Conservation (phyloP, 495 filamentous ascomycete genomes). For the Penicillium parvum region DNA sequence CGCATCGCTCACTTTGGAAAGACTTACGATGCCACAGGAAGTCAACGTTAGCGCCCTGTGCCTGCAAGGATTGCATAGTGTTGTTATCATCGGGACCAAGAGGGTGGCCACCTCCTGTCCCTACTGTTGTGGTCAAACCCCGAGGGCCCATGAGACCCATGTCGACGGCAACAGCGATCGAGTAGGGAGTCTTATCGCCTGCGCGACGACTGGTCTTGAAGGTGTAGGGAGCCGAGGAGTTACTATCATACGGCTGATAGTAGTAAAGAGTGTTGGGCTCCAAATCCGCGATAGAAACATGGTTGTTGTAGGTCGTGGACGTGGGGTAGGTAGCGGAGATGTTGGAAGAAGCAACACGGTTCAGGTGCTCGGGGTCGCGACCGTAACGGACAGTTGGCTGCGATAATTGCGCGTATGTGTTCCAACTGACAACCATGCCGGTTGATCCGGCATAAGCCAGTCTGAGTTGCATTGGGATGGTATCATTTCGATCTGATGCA, state of each 20-base stretch:
- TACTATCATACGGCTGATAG: conserved; percentile 1
- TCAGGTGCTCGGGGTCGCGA: too few relatives aligned
- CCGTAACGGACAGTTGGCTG: too few relatives aligned
- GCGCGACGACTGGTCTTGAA: conserved; percentile 10
- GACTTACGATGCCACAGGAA: conserved; percentile 11
- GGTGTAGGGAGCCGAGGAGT: conserved; percentile 2
- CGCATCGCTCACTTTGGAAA: background rate
- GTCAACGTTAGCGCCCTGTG: background rate
- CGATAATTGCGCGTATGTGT: too few relatives aligned
- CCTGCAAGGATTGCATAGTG: conserved; percentile 9
- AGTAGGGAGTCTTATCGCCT: conserved; percentile 11
- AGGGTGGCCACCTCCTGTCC: background rate
- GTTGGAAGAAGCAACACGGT: conserved; percentile 3
- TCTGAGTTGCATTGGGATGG: too few relatives aligned
- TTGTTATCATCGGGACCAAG: conserved; percentile 8
- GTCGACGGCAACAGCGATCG: conserved; percentile 11
- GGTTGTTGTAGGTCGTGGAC: conserved; percentile 16
- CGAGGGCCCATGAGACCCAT: conserved; percentile 11
- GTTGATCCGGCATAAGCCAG: too few relatives aligned
- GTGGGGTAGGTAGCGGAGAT: conserved; percentile 17
- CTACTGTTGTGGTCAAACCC: conserved; percentile 9
- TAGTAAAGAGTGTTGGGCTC: conserved; percentile 12
- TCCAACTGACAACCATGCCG: too few relatives aligned
- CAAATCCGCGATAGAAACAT: conserved; percentile 10
- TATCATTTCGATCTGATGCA: too few relatives aligned